Base-by-base conservation (phyloP, 306 rosid species). In the Amphicarpaea edgeworthii region DNA sequence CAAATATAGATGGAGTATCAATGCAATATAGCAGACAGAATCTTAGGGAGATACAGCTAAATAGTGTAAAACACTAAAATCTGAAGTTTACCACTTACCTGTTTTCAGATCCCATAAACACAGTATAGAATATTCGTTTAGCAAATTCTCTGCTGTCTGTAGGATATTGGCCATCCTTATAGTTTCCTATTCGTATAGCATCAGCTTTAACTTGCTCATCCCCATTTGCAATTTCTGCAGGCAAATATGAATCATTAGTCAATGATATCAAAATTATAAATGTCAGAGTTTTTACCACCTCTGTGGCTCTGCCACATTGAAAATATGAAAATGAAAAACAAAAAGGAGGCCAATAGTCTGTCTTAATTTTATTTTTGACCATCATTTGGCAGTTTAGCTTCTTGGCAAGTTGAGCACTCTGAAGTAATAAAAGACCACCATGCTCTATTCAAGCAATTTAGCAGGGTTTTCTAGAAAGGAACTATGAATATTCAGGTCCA, bases 81-180 rank as follows among this genome's bases (percentile, higher is more conserved):
- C 45, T 21, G 49, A 77, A 47, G 66, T 26, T 16, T 32, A 45
- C 63, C 40, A 67, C 54, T 53, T 72, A 84, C 99, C 99, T 95
- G 84, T 95, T 95, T 80, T 95, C 98, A 81, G 99, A 81, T 79
- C 99, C 97, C 99, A 95, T 95, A 75, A 85, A 95, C 73, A 92
- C 90, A 1, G 97, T 90, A 83, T 90, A 95, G 78, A 95, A 92
- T 81, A 95, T 64, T 50, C 96, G 91, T 77, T 79, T 92, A 26
- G 99, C 96, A 50, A 95, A 92, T 81, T 95, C 99, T 79, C 88
- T 88, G 76, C 97, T 86, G 81, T 95, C 93, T 23, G 91, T 89
- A 70, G 99, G 99, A 86, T 82, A 90, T 43, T 89, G 85, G 16
- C 97, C 97, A 59, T 92, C 87, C 49, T 82, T 91, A 83, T 95